Conservation (phyloP, 2,329 filamentous ascomycete genomes). For the Verticillium tricorpus region DNA sequence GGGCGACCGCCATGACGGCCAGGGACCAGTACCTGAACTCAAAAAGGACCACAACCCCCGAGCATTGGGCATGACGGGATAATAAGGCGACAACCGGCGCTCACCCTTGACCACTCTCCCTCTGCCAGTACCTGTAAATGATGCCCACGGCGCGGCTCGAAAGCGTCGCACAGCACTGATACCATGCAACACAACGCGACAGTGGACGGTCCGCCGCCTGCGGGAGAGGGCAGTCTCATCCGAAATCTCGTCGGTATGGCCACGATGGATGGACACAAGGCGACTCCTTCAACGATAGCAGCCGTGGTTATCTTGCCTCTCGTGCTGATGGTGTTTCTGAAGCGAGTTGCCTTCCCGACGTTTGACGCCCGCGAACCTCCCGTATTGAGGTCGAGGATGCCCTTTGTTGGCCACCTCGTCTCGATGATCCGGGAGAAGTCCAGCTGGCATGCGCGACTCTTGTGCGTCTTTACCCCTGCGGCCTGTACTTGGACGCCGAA, state of each 20-base stretch:
- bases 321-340: neutral
- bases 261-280: neutral
- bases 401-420: conserved; percentile 41
- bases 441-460: conserved; percentile 30
- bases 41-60: no score
- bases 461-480: conserved; percentile 22
- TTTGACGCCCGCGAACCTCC: conserved; percentile 36
- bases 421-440: conserved; percentile 31
- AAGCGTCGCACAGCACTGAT: neutral
- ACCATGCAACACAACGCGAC: neutral
- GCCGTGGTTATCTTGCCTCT: neutral
- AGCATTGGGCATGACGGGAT: no score
- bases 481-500: neutral
- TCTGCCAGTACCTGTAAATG: no score
- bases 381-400: conserved; percentile 31
- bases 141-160: no score
- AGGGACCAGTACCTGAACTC: no score
- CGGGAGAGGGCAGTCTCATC: neutral
- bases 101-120: neutral
- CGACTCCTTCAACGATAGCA: neutral
- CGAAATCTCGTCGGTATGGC: neutral
- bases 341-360: conserved; percentile 1
- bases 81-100: no score
- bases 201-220: no score
- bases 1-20: no score